These are phyloP conservation scores for Thielaviopsis euricoi DNA, from an alignment of 2,329 filamentous ascomycete genomes.

Conservation along the genomic window DNA sequence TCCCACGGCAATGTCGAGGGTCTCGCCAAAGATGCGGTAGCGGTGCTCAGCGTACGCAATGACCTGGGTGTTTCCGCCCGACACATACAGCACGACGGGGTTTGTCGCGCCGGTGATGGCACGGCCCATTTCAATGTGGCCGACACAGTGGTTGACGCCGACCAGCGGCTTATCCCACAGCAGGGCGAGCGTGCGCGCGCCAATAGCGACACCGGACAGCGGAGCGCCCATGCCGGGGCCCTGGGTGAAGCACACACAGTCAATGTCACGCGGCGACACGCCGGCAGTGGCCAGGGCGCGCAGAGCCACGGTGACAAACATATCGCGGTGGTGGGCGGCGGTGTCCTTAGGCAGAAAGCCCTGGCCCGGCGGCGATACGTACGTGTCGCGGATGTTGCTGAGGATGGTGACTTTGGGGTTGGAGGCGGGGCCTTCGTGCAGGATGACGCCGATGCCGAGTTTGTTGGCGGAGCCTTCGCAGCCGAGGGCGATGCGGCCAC, in stretches of 20 bases:
- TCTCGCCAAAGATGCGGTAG: slow-evolving; percentile 96
- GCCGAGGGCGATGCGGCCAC: slow-evolving; percentile 36
- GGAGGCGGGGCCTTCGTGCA: slow-evolving; percentile 43
- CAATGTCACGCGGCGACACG: slow-evolving; percentile 47
- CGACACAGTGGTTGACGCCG: slow-evolving; percentile 94
- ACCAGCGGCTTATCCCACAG: slow-evolving; percentile 83
- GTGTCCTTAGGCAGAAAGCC: slow-evolving; percentile 97
- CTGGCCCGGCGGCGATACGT: slow-evolving; percentile 75
- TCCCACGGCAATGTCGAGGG: slow-evolving; percentile 90
- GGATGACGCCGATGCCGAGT: slow-evolving; percentile 82
- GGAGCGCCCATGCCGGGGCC: slow-evolving; percentile 96
- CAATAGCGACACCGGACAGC: slow-evolving; percentile 70
- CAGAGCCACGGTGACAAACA: slow-evolving; percentile 69
- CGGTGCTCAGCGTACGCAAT: slow-evolving; percentile 90
- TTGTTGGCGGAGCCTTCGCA: slow-evolving; percentile 95
- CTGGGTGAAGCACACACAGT: slow-evolving; percentile 90
- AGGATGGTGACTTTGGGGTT: slow-evolving; percentile 48
- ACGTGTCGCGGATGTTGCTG: slow-evolving; percentile 89
- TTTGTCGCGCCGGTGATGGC: slow-evolving; percentile 80
- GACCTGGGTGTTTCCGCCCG: slow-evolving; percentile 91
- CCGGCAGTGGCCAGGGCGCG: slow-evolving; percentile 57
- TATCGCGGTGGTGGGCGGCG: slow-evolving; percentile 73
- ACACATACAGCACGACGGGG: slow-evolving; percentile 90
- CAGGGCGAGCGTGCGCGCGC: slow-evolving; percentile 62
- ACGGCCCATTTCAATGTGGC: slow-evolving; percentile 97